Evolutionary conservation across 164 flowering plant genomes (phyloP), one percentile per base, ranked within the genome.

Genomic region (Stephania yunnanensis): DNA sequence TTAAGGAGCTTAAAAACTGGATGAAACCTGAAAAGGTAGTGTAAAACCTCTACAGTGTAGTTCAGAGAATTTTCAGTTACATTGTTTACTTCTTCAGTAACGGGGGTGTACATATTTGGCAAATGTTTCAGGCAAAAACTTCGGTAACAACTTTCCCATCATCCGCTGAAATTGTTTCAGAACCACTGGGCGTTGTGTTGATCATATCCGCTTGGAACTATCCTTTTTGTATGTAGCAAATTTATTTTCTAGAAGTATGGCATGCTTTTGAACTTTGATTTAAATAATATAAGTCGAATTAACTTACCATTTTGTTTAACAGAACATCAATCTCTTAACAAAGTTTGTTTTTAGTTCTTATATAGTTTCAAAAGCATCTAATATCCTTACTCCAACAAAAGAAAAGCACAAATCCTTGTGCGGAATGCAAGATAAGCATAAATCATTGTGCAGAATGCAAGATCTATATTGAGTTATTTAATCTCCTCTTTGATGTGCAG

Each of bases 181-280:
- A 91, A 80, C 95, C 95, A 36, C 78, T 91, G 46, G 95, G 95
- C 42, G 86, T 88, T 69, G 86, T 88, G 31, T 71, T 91, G 80
- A 75, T 91, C 77, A 89, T 91, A 76, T 88, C 95, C 61, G 73
- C 95, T 29, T 91, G 95, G 95, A 91, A 91, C 80, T 91, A 84
- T 80, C 95, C 95, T 61, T 75, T 91, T 72, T 78, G 95, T 91
- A 87, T 67, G 92, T 85, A 10, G 30, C 69, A 71, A 70, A 79
- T 44, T 77, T 46, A 1, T 36, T 70, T 15, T 12, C 73, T 31
- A 13, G 22, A 22, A 36, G 19, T 9, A 25, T 71, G 4, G 22
- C 11, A n/a, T 36, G n/a, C 10, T 29, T 12, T 64, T 42, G 31
- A 17, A 46, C 52, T 46, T 63, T 20, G 7, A 36, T 19, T 17